Evolutionary conservation across 768 basidiomycete species (phyloP).

Genomic region (Lentinula guzmanii): DNA sequence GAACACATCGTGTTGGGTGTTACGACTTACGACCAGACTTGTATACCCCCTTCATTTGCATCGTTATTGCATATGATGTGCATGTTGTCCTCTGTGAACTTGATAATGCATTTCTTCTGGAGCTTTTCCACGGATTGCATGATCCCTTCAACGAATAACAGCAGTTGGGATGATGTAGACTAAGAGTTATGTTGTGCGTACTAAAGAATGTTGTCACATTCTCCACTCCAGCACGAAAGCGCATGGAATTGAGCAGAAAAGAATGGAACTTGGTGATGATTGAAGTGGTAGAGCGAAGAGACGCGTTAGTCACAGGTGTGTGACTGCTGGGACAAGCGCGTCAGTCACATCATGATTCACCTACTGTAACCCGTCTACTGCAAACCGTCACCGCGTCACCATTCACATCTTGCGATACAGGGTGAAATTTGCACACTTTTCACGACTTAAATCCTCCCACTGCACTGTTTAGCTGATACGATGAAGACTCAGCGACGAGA

Average conservation of each 20-base stretch:
- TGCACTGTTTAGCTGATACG: too few species aligned
- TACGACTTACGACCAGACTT: conserved; percentile 62
- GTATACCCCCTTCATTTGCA: conserved; percentile 75
- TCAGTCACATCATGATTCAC: too few species aligned
- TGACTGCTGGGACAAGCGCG: background rate
- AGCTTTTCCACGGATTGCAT: conserved; percentile 80
- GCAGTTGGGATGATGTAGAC: background rate
- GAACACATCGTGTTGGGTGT: background rate
- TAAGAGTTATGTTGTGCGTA: conserved; percentile 17
- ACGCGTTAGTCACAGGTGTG: background rate
- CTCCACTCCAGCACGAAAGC: conserved; percentile 56
- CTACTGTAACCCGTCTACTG: too few species aligned
- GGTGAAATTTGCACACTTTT: too few species aligned
- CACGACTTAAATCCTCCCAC: too few species aligned
- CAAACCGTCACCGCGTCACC: too few species aligned
- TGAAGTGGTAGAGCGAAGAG: background rate
- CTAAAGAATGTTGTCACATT: conserved; percentile 53
- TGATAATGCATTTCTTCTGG: conserved; percentile 79
- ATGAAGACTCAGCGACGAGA: too few species aligned
- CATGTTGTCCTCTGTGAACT: conserved; percentile 68
- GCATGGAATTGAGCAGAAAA: conserved; percentile 29
- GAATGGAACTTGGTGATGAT: background rate
- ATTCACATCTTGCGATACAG: too few species aligned
- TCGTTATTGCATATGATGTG: conserved; percentile 82
- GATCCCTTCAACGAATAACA: conserved; percentile 41